phyloP scores from a whole-genome alignment of 2,329 filamentous ascomycete genomes.

The Fusarium dimerum region DNA sequence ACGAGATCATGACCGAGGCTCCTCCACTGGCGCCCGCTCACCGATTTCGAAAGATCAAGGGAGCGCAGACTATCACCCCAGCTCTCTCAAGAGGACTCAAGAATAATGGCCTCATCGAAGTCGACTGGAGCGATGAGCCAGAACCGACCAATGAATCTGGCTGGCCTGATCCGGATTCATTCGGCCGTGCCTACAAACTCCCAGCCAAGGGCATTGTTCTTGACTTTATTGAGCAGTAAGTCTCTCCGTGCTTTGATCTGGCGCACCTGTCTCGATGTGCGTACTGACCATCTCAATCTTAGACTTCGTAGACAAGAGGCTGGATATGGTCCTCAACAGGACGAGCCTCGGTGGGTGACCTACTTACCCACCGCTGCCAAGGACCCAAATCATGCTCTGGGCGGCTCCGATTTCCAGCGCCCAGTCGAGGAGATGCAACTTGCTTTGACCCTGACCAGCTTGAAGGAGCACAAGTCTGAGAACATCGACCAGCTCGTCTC shows the following conservation, averaged over 20 bases:
- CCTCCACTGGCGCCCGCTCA: conserved; percentile 62
- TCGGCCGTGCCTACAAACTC: conserved; percentile 66
- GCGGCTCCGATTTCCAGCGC: conserved; percentile 41
- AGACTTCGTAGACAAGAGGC: conserved; percentile 42
- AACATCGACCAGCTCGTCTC: conserved; percentile 56
- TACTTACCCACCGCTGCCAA: conserved; percentile 26
- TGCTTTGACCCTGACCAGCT: conserved; percentile 62
- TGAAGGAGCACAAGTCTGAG: conserved; percentile 53
- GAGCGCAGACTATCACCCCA: conserved; percentile 52
- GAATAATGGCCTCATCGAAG: conserved; percentile 73
- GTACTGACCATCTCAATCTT: conserved; percentile 15
- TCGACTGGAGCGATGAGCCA: conserved; percentile 61
- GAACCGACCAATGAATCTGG: conserved; percentile 55
- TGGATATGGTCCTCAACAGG: conserved; percentile 36
- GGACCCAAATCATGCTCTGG: conserved; percentile 18
- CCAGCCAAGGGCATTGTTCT: conserved; percentile 65
- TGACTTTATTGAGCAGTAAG: conserved; percentile 70
- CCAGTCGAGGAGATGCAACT: conserved; percentile 66
- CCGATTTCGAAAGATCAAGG: conserved; percentile 62
- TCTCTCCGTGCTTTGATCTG: conserved; percentile 9
- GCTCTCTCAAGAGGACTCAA: conserved; percentile 62
- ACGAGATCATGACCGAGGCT: conserved; percentile 67
- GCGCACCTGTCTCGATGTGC: background rate
- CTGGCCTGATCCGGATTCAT: conserved; percentile 60
- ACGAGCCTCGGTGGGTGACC: conserved; percentile 34